Base-by-base conservation (phyloP, 768 basidiomycete species). In the Suillus brevipes region DNA sequence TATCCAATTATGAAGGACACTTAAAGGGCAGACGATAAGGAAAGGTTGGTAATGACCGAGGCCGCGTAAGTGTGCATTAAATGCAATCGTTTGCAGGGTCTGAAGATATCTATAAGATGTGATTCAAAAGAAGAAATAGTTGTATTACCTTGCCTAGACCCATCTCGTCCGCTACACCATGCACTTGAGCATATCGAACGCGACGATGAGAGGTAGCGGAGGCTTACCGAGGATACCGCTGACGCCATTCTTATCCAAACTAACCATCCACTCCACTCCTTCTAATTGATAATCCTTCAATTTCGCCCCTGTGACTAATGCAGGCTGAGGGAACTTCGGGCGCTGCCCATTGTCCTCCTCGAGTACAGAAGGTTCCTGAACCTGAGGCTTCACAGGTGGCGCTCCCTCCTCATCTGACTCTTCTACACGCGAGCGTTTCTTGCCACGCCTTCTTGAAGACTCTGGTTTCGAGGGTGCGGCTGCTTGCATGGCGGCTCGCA, bases 81-180 rank as follows among this genome's bases (percentile, higher is more conserved):
- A 97, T 0, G 96, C 87, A 52, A 99, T 99, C 0, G 89, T 92
- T 83, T 99, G 97, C 0, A 99, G 82, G 0, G 97, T 99, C 92
- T 97, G 65, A 65, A 65, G 34, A 45, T 12, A 28, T 63, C 14
- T 36, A 47, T 71, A 38, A 71, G 69, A 13, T 9, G 10, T 4
- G 10, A 67, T 53, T 47, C 42, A 58, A 20, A 67, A 47, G 6
- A 6, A n/a, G 56, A 14, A 62, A 42, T 18, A 64, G 13, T n/a
- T 16, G 63, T 68, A 75, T 40, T 66, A 89, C 90, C 83, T 91
- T 94, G 60, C 95, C 95, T 1, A 97, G 79, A 23, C 95, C 95
- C 95, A 97, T 97, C 74, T 97, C 95, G 70, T 97, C 95, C 34
- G 95, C 95, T 88, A 76, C 47, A 18, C 59, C 37, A n/a, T 25